Conservation (phyloP, 441 rosid species). For the Brassica balearica region DNA sequence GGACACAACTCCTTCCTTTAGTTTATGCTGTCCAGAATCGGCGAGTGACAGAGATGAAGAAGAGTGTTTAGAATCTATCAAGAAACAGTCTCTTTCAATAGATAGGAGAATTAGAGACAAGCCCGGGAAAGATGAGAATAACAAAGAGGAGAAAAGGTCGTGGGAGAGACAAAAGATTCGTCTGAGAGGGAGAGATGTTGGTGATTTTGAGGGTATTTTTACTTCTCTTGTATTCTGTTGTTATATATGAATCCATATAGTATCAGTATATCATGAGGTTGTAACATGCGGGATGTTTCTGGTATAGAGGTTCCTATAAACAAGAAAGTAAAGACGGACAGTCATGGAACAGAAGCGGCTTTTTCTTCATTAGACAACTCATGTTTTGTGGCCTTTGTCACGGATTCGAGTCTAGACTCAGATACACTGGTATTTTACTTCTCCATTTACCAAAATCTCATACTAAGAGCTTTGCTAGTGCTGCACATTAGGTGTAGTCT, state of each 20-base stretch:
- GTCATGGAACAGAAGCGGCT: neutral
- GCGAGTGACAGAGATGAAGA: conserved; percentile 12
- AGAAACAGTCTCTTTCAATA: conserved; percentile 9
- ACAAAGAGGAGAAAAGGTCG: conserved; percentile 1
- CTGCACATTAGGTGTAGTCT: neutral
- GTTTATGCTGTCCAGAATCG: conserved; percentile 24
- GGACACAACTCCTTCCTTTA: conserved; percentile 30
- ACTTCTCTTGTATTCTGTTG: neutral
- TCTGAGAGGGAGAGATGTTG: neutral
- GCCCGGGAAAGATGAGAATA: neutral
- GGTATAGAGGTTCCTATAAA: conserved; percentile 13
- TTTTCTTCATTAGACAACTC: conserved; percentile 24
- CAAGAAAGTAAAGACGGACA: conserved; percentile 24
- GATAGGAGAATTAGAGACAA: neutral
- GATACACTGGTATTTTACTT: conserved; percentile 34
- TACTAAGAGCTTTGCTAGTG: neutral
- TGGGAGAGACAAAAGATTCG: neutral
- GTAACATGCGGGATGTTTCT: neutral
- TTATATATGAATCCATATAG: neutral
- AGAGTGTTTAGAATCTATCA: conserved; percentile 5
- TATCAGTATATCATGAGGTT: neutral
- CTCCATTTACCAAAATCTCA: neutral
- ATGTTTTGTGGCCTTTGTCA: conserved; percentile 26
- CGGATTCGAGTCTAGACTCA: conserved; percentile 8
- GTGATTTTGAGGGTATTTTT: conserved; percentile 2